These are phyloP conservation scores for Exophiala sp. DNA, from an alignment of 2,329 filamentous ascomycete genomes.

Conservation along the genomic window DNA sequence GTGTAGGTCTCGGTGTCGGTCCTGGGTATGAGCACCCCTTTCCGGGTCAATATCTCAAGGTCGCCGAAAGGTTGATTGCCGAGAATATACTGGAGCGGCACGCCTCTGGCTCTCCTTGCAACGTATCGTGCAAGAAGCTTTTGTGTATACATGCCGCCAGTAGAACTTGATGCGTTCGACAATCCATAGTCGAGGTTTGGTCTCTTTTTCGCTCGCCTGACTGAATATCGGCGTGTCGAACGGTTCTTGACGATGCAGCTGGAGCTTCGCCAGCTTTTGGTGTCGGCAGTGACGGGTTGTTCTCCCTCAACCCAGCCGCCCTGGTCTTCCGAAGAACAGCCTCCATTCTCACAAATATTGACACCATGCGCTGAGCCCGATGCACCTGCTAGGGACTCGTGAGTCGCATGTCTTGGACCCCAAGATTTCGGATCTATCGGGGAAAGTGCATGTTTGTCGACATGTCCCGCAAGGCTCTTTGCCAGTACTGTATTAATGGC, in stretches of 20 bases:
- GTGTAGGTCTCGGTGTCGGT: slow-evolving; percentile 35
- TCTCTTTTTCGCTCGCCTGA: too few relatives aligned
- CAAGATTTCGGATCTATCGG: not conserved
- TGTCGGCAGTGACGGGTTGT: not conserved
- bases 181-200: too few relatives aligned
- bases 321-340: not conserved
- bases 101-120: slow-evolving; percentile 50
- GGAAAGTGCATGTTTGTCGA: not conserved
- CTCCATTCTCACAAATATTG: not conserved
- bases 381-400: too few relatives aligned
- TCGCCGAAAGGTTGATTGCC: slow-evolving; percentile 82
- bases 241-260: too few relatives aligned
- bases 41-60: slow-evolving; percentile 68
- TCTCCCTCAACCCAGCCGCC: not conserved
- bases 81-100: slow-evolving; percentile 83
- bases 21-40: slow-evolving; percentile 80
- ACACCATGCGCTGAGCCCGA: not conserved
- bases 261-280: not conserved
- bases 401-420: not conserved
- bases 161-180: too few relatives aligned
- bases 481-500: slow-evolving; percentile 19
- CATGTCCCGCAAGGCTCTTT: not conserved
- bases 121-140: slow-evolving; percentile 31
- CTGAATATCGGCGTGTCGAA: too few relatives aligned
- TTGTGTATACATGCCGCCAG: not conserved